Conservation (phyloP, 1,284 basidiomycete species). For the Marasmius tenuissimus region DNA sequence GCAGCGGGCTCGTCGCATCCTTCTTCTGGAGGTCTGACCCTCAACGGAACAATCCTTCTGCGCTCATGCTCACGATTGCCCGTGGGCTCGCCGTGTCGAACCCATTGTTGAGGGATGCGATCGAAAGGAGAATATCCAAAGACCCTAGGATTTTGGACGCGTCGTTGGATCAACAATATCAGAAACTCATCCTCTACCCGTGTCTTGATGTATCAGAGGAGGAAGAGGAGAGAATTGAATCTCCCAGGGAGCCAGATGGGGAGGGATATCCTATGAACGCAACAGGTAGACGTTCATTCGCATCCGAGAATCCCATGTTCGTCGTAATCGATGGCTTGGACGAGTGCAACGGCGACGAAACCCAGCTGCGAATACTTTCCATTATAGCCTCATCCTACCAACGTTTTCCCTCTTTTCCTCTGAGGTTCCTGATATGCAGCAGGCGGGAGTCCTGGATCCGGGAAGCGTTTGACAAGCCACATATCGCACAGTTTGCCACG, state of each 20-base stretch:
- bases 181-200: not conserved
- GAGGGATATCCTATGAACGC: too few species aligned
- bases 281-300: too few species aligned
- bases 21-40: conserved; percentile 16
- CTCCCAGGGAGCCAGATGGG: too few species aligned
- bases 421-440: conserved; percentile 25
- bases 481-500: not conserved
- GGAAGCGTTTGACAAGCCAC: not conserved
- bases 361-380: not conserved
- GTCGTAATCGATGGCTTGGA: conserved; percentile 6
- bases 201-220: not conserved
- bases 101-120: not conserved
- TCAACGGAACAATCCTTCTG: not conserved
- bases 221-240: too few species aligned
- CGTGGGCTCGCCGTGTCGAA: not conserved
- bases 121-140: not conserved
- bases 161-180: conserved; percentile 1
- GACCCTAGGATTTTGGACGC: not conserved
- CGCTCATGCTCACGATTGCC: conserved; percentile 3
- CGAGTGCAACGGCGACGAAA: not conserved
- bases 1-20: conserved; percentile 7
- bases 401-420: conserved; percentile 8
- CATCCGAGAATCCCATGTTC: not conserved
- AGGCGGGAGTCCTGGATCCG: conserved; percentile 23
- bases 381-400: not conserved